These are phyloP conservation scores for Chlorella sp. DNA, from an alignment of 139 green algal genomes.

Conservation along the genomic window DNA sequence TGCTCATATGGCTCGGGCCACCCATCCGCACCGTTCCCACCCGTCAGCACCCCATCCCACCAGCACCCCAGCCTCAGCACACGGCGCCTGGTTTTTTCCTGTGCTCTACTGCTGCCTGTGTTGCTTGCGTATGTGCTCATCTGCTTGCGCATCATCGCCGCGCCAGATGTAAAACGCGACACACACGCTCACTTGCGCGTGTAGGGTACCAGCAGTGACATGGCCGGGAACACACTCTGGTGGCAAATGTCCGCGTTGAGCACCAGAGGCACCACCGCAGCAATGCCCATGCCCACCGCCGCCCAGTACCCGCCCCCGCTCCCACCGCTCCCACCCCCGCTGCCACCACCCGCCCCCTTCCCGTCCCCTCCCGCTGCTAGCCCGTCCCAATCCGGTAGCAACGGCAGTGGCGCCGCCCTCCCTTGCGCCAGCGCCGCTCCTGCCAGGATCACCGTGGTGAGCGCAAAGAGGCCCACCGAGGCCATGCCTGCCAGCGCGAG, in stretches of 20 bases:
- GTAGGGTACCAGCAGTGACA: slow-evolving; percentile 10
- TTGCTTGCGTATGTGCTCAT: too few species aligned
- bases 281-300: neutral
- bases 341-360: neutral
- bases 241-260: slow-evolving; percentile 19
- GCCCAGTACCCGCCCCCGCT: neutral
- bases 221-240: slow-evolving; percentile 8
- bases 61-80: too few species aligned
- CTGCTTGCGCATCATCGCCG: too few species aligned
- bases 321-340: neutral
- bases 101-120: too few species aligned
- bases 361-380: neutral
- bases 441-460: neutral
- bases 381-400: neutral
- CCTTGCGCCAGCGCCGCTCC: neutral
- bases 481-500: neutral
- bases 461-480: neutral
- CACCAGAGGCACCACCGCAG: neutral
- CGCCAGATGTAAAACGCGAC: too few species aligned
- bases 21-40: too few species aligned
- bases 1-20: too few species aligned
- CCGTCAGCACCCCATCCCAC: too few species aligned
- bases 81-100: too few species aligned
- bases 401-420: neutral
- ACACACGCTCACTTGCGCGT: neutral